Base-by-base conservation (phyloP, 495 filamentous ascomycete species). In the Aspergillus campestris region DNA sequence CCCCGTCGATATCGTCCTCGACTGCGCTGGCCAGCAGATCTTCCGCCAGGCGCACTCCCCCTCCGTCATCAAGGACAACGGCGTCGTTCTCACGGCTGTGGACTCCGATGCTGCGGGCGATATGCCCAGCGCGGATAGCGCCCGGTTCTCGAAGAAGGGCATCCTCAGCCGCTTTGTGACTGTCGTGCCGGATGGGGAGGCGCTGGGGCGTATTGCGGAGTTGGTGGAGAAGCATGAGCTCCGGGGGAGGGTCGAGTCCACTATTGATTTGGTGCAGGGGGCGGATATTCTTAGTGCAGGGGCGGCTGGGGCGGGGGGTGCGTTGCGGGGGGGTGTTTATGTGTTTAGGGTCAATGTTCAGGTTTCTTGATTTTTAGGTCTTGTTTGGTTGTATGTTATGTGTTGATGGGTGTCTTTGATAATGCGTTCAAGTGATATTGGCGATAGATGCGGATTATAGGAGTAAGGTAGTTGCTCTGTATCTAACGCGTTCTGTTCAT, bases 1-100 rank as follows among this genome's bases (percentile, higher is more conserved):
- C 0, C 62, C 67, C 5, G 66, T 70, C 11, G 66, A 72, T 46
- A 46, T 70, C 14, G 66, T 69, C 7, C 51, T 72, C 15, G 69
- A 72, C 31, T 70, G 67, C 35, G 50, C 55, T 0, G 66, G 66
- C 7, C 51, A 55, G 1, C 50, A 58, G 14, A 58, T 64, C 31
- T 64, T 66, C 50, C 53, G 48, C 7, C 54, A 63, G 28, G 55
- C 58, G 8, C 66, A 71, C 54, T 61, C 56, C 1, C 49, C 55
- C 0, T 41, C 44, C 34, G 61, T 71, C 6, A 57, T 69, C 3
- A 64, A 59, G 34, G 56, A 67, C 18, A 40, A 51, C n/a, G 69
- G 67, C 8, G 39, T 52, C 32, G 60, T 71, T 8, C 42, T 72
- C 34, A 67, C 67, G 6, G 60, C 61, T 18, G 66, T 67, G 10